A percentile compares a stretch with the other conserved stretches of the same genome.
phyloP scores from a whole-genome alignment of 768 basidiomycete species.

The Podaxis sp. region DNA sequence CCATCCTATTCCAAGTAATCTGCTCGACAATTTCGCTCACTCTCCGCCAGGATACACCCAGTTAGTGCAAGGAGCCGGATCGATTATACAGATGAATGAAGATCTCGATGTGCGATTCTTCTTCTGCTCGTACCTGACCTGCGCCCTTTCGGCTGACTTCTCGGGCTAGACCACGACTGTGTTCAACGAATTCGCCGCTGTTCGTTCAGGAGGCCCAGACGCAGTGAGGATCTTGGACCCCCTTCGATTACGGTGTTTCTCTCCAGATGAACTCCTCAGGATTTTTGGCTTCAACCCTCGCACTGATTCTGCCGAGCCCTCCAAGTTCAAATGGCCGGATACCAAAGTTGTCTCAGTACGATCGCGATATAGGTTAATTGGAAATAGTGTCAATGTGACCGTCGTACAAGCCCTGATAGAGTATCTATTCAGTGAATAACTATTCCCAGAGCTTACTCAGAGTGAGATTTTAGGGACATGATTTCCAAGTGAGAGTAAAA shows the following conservation, averaged over 20 bases:
- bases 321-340: slow-evolving; percentile 61
- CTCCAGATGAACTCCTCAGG: slow-evolving; percentile 69
- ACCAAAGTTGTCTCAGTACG: slow-evolving; percentile 50
- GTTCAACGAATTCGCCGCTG: slow-evolving; percentile 55
- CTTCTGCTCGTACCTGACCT: neutral
- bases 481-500: neutral
- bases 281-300: slow-evolving; percentile 58
- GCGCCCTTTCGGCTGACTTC: neutral
- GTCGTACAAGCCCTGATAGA: slow-evolving; percentile 64
- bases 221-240: slow-evolving; percentile 57
- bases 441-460: neutral
- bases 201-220: slow-evolving; percentile 37
- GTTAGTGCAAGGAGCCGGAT: slow-evolving; percentile 76
- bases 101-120: slow-evolving; percentile 50
- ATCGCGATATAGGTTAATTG: slow-evolving; percentile 74
- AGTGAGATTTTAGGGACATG: neutral
- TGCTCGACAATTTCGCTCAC: neutral
- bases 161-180: slow-evolving; percentile 52
- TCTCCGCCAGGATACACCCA: slow-evolving; percentile 61
- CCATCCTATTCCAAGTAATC: neutral
- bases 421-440: slow-evolving; percentile 45
- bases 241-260: slow-evolving; percentile 72
- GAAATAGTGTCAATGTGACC: slow-evolving; percentile 80
- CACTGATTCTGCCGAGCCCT: slow-evolving; percentile 5
- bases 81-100: slow-evolving; percentile 73